These are phyloP conservation scores for Rosa persica DNA, from an alignment of 306 rosid species.

Conservation along the genomic window DNA sequence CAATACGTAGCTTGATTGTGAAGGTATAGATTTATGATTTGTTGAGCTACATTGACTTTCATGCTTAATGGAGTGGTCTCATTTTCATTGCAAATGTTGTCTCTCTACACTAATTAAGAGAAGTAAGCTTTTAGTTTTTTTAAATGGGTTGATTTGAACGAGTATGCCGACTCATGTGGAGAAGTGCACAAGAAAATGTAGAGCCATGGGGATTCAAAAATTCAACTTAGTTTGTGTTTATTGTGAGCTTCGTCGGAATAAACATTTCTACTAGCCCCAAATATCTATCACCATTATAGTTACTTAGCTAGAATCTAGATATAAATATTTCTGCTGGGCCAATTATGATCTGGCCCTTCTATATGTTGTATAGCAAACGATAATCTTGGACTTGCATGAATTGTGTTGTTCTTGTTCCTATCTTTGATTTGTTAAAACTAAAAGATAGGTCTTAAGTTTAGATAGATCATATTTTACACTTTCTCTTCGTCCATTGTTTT, in stretches of 20 bases:
- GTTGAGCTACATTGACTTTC: slow-evolving; percentile 23
- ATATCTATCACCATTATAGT: no score
- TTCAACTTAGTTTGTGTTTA: slow-evolving; percentile 44
- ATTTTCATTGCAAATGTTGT: slow-evolving; percentile 18
- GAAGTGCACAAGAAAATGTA: slow-evolving; percentile 22
- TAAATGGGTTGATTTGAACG: slow-evolving; percentile 11
- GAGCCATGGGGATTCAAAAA: slow-evolving; percentile 31
- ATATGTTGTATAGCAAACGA: no score
- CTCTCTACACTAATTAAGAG: slow-evolving; percentile 27
- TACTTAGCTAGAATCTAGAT: no score
- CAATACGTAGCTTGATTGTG: slow-evolving; percentile 20
- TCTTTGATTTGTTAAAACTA: no score
- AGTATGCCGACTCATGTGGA: slow-evolving; percentile 25
- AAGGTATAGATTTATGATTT: slow-evolving; percentile 26
- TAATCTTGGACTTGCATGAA: no score
- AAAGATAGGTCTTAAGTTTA: no score
- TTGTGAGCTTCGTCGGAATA: slow-evolving; percentile 34
- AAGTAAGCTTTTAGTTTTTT: slow-evolving; percentile 10
- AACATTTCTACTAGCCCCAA: no score
- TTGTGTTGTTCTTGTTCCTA: no score
- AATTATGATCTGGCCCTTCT: no score
- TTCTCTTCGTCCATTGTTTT: no score
- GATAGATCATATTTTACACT: no score
- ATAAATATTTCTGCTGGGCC: no score
- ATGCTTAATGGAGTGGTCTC: slow-evolving; percentile 13